A percentile compares a stretch with the other conserved stretches of the same genome.
phyloP scores from a whole-genome alignment of 2,329 filamentous ascomycete species.

The Arthrobotrys entomopaga region DNA sequence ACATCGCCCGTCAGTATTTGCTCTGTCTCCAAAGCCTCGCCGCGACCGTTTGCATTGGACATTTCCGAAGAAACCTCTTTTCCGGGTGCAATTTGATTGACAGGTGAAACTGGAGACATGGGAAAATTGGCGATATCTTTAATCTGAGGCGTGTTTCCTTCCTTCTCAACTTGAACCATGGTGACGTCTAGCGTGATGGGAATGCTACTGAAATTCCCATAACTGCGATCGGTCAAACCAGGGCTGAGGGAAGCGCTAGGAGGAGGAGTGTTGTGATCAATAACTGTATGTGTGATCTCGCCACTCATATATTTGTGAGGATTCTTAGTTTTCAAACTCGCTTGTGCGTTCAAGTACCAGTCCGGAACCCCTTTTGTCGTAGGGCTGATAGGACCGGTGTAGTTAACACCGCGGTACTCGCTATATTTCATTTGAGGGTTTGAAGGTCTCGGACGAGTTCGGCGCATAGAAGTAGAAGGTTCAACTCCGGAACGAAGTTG shows the following conservation, averaged over 20 bases:
- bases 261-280: background rate
- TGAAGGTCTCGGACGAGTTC: background rate
- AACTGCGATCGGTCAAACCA: background rate
- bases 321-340: conserved; percentile 13
- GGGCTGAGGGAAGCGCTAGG: background rate
- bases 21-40: background rate
- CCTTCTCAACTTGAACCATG: background rate
- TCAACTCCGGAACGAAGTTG: conserved; percentile 14
- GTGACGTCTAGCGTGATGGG: background rate
- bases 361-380: conserved; percentile 1
- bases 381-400: background rate
- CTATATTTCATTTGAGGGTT: background rate
- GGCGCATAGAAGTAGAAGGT: background rate
- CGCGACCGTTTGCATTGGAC: background rate
- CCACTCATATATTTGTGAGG: conserved; percentile 19
- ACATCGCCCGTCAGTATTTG: background rate
- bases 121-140: background rate
- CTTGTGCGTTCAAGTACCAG: conserved; percentile 28
- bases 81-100: background rate
- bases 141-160: background rate
- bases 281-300: background rate
- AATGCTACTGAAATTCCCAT: background rate
- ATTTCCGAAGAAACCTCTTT: background rate
- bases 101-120: background rate
- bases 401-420: conserved; percentile 31